Conservation (phyloP, 1,284 basidiomycete species). For the Cutaneotrichosporon daszewskae region DNA sequence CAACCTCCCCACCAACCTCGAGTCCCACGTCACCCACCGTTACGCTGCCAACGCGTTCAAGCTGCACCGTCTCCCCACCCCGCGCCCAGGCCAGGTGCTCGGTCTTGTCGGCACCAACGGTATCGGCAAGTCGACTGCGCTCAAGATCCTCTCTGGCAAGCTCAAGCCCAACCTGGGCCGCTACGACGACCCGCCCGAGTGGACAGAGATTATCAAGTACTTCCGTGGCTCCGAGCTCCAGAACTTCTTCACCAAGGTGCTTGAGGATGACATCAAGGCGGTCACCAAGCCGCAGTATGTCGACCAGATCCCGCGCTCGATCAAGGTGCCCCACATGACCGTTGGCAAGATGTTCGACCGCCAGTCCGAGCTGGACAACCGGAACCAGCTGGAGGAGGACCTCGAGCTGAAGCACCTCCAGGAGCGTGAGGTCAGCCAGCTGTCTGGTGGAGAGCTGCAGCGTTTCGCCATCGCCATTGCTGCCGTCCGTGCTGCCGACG, state of each 20-base stretch:
- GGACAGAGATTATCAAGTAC: conserved; percentile 94
- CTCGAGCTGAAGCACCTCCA: conserved; percentile 81
- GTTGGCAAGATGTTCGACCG: conserved; percentile 80
- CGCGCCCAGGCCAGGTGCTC: conserved; percentile 89
- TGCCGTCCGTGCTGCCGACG: conserved; percentile 76
- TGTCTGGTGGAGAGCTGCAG: conserved; percentile 93
- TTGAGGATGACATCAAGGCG: conserved; percentile 95
- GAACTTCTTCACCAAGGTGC: conserved; percentile 98
- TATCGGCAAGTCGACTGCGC: conserved; percentile 94
- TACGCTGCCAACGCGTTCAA: conserved; percentile 98
- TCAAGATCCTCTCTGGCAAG: conserved; percentile 92
- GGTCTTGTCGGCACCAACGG: conserved; percentile 96
- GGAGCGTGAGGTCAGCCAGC: conserved; percentile 71
- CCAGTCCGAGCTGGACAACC: conserved; percentile 58
- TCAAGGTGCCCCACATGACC: conserved; percentile 75
- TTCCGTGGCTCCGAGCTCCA: conserved; percentile 95
- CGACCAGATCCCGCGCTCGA: conserved; percentile 90
- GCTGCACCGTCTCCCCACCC: conserved; percentile 90
- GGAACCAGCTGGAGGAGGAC: conserved; percentile 67
- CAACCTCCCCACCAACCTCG: conserved; percentile 91
- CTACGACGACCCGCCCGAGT: conserved; percentile 77
- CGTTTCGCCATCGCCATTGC: conserved; percentile 65
- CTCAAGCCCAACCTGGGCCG: conserved; percentile 64
- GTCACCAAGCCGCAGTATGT: conserved; percentile 99
- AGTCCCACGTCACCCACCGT: conserved; percentile 89